phyloP scores from a whole-genome alignment of 176 grass and related monocot genomes.

The Oryza rufipogon region DNA sequence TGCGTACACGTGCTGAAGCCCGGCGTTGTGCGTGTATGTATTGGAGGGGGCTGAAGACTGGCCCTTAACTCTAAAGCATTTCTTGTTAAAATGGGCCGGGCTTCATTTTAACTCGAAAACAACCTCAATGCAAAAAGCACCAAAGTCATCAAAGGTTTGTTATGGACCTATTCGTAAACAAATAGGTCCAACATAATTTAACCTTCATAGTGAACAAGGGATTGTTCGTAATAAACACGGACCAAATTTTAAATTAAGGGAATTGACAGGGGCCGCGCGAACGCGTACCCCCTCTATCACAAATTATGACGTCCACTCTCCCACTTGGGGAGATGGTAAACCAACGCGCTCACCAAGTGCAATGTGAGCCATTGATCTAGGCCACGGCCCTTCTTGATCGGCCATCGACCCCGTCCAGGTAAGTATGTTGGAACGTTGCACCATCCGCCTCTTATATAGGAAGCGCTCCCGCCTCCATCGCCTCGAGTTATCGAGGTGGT shows the following conservation, averaged over 20 bases:
- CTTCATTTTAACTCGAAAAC: too few species aligned
- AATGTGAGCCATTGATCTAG: conserved; percentile 40
- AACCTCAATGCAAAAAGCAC: too few species aligned
- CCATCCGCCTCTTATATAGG: background rate
- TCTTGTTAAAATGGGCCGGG: too few species aligned
- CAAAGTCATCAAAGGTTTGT: too few species aligned
- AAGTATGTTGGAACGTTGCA: background rate
- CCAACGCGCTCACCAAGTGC: conserved; percentile 21
- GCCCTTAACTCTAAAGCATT: too few species aligned
- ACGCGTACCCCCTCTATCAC: conserved; percentile 42
- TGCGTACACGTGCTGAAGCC: background rate
- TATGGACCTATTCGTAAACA: too few species aligned
- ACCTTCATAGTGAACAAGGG: too few species aligned
- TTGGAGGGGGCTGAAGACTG: too few species aligned
- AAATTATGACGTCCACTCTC: conserved; percentile 57
- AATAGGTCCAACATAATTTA: too few species aligned
- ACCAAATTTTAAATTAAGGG: background rate
- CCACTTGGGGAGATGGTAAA: conserved; percentile 46
- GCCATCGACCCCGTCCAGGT: conserved; percentile 36
- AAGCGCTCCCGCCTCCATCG: background rate
- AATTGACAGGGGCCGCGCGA: conserved; percentile 31
- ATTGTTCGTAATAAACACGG: too few species aligned
- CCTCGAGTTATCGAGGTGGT: background rate
- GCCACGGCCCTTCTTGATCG: conserved; percentile 22
- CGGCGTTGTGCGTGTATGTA: too few species aligned